Base-by-base conservation (phyloP, 345 rosid genomes). In the Sonneratia alba region DNA sequence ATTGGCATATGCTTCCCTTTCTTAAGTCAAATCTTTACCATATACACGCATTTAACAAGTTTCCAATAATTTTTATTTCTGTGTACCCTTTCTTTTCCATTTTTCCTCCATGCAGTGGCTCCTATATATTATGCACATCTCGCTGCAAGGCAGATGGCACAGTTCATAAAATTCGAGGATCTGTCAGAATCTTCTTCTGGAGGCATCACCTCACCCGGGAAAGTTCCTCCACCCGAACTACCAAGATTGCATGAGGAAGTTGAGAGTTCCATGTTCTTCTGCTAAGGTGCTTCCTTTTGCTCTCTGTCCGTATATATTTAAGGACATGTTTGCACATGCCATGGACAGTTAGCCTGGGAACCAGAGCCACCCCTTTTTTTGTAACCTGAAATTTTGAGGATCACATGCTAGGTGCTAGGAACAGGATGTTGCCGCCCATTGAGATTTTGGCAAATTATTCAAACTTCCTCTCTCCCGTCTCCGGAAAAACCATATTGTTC, bases 71-170 rank as follows among this genome's bases (percentile, higher is more conserved):
- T 42, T 42, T 42, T 34, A 62, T 62, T 62, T 11, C 38, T 27
- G 4, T 24, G 19, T 13, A 11, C 18, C 10, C 27, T 56, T 45
- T 42, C 48, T 22, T 57, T 51, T 53, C 24, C 22, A 42, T 42
- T 53, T 63, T 53, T 66, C 34, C 57, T 71, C 36, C 37, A 67
- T 74, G 67, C 91, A 91, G 99, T 90, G 81, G 97, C 99, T 74
- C 97, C 99, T 0, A 81, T 95, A 67, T 84, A 89, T 42, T 92
- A 92, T 8, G 97, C 99, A 36, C 99, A 95, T 78, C 97, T 86
- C 3, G 97, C 96, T 24, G 97, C 97, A 40, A 74, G 74, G 22
- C 99, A 95, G 67, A 73, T 90, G 81, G 85, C 83, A 11, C 97
- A 95, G 71, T 92, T 90, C 81, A 48, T 83, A 14, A 91, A 89